A percentile compares a stretch with the other conserved stretches of the same genome.
These are phyloP conservation scores for Trichoderma harzianum DNA, from an alignment of 2,329 filamentous ascomycete species.

Conservation along the genomic window DNA sequence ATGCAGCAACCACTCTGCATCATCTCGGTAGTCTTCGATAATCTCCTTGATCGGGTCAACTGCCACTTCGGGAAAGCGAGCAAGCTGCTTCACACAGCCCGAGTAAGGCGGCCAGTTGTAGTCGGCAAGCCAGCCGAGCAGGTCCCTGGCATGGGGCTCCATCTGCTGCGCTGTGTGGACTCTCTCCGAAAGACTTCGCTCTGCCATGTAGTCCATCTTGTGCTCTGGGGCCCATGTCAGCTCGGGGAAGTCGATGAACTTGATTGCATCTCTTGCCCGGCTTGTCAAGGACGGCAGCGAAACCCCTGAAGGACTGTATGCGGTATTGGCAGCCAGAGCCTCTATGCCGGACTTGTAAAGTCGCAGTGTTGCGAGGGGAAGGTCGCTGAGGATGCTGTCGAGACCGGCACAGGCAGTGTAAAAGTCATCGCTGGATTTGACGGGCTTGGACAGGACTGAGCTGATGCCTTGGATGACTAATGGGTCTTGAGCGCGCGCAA, in stretches of 20 bases:
- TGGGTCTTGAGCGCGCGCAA: background rate
- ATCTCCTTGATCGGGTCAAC: slow-evolving; percentile 6
- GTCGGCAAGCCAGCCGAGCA: slow-evolving; percentile 14
- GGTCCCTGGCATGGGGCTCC: background rate
- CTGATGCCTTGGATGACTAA: background rate
- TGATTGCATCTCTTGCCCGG: background rate
- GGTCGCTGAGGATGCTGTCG: background rate
- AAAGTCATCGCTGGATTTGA: background rate
- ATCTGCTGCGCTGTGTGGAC: slow-evolving; percentile 4
- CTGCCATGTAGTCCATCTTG: slow-evolving; percentile 8
- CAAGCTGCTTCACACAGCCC: slow-evolving; percentile 4
- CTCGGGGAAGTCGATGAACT: slow-evolving; percentile 12
- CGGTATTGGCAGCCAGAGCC: background rate
- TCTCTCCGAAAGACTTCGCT: slow-evolving; percentile 1
- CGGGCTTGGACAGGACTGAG: background rate
- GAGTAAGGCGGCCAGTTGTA: slow-evolving; percentile 10
- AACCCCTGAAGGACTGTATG: background rate
- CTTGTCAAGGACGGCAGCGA: background rate
- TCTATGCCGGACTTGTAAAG: background rate
- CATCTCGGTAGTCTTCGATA: background rate
- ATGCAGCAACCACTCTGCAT: slow-evolving; percentile 11
- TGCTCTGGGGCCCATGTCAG: slow-evolving; percentile 7
- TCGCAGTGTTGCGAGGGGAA: background rate
- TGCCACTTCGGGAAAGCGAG: slow-evolving; percentile 12
- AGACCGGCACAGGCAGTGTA: background rate